phyloP scores from a whole-genome alignment of 2,329 filamentous ascomycete species.

The Emergomyces pasteurianus region DNA sequence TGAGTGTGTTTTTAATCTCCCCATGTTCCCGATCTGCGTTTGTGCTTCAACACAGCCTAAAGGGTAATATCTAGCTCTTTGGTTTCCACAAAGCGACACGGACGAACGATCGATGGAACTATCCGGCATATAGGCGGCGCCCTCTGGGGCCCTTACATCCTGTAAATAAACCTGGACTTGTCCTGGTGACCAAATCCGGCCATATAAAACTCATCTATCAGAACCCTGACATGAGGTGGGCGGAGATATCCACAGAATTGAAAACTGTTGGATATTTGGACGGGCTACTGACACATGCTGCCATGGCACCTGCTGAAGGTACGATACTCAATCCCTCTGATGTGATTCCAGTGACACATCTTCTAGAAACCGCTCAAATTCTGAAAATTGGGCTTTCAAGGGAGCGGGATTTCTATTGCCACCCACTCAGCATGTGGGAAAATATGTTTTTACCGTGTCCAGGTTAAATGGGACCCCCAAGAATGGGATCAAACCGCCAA shows the following conservation, averaged over 20 bases:
- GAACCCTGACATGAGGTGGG: conserved; percentile 59
- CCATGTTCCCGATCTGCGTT: not conserved
- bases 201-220: conserved; percentile 65
- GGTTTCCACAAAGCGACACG: conserved; percentile 50
- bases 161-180: conserved; percentile 56
- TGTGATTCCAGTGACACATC: not conserved
- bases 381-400: not conserved
- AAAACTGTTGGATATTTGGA: conserved; percentile 61
- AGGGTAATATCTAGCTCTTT: conserved; percentile 21
- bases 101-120: conserved; percentile 52
- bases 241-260: conserved; percentile 61
- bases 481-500: conserved; percentile 38
- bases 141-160: conserved; percentile 59
- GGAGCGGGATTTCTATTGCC: conserved; percentile 25
- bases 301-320: conserved; percentile 62
- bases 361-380: conserved; percentile 3
- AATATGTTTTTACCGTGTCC: conserved; percentile 60
- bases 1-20: conserved; percentile 18
- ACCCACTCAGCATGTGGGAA: conserved; percentile 49
- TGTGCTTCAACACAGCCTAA: not conserved
- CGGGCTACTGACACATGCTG: conserved; percentile 68
- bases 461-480: conserved; percentile 59
- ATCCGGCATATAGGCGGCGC: conserved; percentile 53
- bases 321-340: not conserved
- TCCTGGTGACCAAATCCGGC: conserved; percentile 66